Conservation (phyloP, 352 stramenopile genomes). For the Plasmopara muralis region DNA sequence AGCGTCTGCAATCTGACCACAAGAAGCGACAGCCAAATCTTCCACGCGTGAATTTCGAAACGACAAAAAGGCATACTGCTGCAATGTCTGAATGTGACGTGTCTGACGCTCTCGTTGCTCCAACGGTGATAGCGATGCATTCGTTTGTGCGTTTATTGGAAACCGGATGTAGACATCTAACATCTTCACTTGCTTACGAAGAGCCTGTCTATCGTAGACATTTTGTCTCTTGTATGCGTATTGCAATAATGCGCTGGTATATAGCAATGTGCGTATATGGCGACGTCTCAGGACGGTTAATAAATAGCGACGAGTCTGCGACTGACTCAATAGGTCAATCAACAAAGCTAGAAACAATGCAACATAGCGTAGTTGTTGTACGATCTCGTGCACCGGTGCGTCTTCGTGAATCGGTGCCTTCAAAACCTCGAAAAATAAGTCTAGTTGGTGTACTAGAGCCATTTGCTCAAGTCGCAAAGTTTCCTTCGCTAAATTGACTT, state of each 20-base stretch:
- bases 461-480: slow-evolving; percentile 13
- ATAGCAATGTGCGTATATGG: slow-evolving; percentile 44
- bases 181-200: slow-evolving; percentile 60
- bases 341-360: slow-evolving; percentile 72
- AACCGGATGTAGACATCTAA: slow-evolving; percentile 68
- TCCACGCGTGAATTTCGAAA: slow-evolving; percentile 46
- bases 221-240: slow-evolving; percentile 33
- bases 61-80: slow-evolving; percentile 49
- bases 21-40: slow-evolving; percentile 49
- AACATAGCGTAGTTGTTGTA: slow-evolving; percentile 33
- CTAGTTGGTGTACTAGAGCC: slow-evolving; percentile 33
- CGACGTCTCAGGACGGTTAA: slow-evolving; percentile 53
- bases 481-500: slow-evolving; percentile 14
- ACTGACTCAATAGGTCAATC: slow-evolving; percentile 80
- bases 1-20: slow-evolving; percentile 40
- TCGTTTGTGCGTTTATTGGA: slow-evolving; percentile 82
- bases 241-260: slow-evolving; percentile 33
- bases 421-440: slow-evolving; percentile 40
- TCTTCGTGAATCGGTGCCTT: slow-evolving; percentile 26
- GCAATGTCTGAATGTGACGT: slow-evolving; percentile 59
- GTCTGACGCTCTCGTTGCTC: slow-evolving; percentile 48
- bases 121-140: slow-evolving; percentile 39
- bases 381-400: slow-evolving; percentile 13
- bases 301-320: slow-evolving; percentile 88
- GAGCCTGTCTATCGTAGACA: slow-evolving; percentile 28